These are phyloP conservation scores for Solanum acaule DNA, from an alignment of 257 asterid species.

Conservation along the genomic window DNA sequence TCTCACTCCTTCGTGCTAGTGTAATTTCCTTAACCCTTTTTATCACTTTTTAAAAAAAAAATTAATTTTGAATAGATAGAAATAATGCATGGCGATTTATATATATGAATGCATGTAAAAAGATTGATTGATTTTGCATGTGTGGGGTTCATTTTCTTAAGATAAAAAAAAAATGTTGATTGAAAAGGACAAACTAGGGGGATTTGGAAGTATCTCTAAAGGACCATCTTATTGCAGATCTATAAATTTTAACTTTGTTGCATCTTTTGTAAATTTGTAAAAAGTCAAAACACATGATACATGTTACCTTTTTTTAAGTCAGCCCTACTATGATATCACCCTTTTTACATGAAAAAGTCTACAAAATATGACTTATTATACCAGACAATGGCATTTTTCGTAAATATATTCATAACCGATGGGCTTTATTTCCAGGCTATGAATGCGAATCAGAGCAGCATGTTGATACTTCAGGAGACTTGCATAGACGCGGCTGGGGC, in stretches of 20 bases:
- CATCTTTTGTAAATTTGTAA: constrained; percentile 7
- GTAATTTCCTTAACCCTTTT: constrained; percentile 15
- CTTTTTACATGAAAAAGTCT: background rate
- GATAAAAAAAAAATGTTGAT: background rate
- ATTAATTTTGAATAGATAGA: background rate
- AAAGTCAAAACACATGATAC: constrained; percentile 43
- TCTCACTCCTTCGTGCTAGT: constrained; percentile 78
- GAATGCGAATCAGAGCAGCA: constrained; percentile 71
- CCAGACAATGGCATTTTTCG: background rate
- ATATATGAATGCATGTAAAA: background rate
- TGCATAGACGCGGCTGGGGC: constrained; percentile 78
- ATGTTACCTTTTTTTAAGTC: constrained; percentile 22
- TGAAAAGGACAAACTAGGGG: constrained; percentile 19
- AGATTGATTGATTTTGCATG: background rate
- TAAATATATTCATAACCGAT: background rate
- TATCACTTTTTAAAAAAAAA: background rate
- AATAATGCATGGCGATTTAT: background rate
- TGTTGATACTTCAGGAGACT: constrained; percentile 84
- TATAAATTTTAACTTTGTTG: background rate
- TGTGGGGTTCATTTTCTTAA: background rate
- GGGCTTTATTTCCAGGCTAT: constrained; percentile 31
- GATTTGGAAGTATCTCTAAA: constrained; percentile 26
- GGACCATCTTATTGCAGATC: constrained; percentile 20
- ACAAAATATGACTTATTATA: constrained; percentile 7
- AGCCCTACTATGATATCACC: constrained; percentile 17